Evolutionary conservation across 148 eudicot genomes (phyloP).

Genomic region (Heliosperma pusillum): DNA sequence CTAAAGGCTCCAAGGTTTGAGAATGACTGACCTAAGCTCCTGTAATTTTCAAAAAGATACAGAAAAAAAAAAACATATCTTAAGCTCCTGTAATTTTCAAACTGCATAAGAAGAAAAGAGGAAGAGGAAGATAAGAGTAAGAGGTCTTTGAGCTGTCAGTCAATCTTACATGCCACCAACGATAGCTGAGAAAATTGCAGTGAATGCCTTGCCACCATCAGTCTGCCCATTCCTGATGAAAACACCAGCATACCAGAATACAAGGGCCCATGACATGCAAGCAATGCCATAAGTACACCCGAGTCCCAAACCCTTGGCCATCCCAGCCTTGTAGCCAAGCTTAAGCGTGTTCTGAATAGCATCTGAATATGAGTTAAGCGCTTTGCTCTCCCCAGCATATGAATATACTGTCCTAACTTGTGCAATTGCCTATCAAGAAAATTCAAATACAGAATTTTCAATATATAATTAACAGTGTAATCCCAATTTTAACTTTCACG

Average conservation of each 20-base stretch:
- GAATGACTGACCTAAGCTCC: conserved; percentile 99
- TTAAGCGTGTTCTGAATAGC: conserved; percentile 88
- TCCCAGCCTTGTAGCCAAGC: conserved; percentile 98
- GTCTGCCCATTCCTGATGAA: conserved; percentile 96
- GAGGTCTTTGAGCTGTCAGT: background rate
- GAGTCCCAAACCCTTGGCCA: conserved; percentile 97
- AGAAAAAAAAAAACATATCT: background rate
- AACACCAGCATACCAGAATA: conserved; percentile 99
- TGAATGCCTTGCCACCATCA: conserved; percentile 99
- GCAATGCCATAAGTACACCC: conserved; percentile 99
- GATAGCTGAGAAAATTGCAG: conserved; percentile 97
- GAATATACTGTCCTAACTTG: conserved; percentile 99
- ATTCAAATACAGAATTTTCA: background rate
- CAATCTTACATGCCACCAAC: conserved; percentile 98
- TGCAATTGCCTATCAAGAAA: conserved; percentile 68
- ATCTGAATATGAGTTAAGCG: conserved; percentile 85
- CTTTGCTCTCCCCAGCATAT: conserved; percentile 87
- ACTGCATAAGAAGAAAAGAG: background rate
- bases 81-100: background rate
- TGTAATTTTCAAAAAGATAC: conserved; percentile 25
- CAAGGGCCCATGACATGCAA: conserved; percentile 99
- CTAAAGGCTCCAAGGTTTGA: conserved; percentile 99
- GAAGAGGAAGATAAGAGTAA: background rate
- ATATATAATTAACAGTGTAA: background rate
- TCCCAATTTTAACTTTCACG: background rate